Conservation (phyloP, 2,329 filamentous ascomycete species). For the Sclerotiophoma versabilis region DNA sequence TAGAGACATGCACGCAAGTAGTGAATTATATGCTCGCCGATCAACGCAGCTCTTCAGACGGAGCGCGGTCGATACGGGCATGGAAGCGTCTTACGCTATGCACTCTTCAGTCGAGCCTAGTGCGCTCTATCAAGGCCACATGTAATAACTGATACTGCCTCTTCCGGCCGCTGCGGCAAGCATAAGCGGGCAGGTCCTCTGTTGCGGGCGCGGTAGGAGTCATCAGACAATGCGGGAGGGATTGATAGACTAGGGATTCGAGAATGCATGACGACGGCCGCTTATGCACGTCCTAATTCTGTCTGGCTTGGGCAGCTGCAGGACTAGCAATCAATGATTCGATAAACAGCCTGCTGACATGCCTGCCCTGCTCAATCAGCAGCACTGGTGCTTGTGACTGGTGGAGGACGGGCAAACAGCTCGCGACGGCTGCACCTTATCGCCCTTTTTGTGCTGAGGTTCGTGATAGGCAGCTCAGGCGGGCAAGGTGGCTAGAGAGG, state of each 20-base stretch:
- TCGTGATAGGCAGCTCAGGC: slow-evolving; percentile 34
- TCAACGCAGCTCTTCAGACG: slow-evolving; percentile 27
- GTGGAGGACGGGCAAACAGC: slow-evolving; percentile 21
- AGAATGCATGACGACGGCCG: slow-evolving; percentile 48
- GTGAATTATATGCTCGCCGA: slow-evolving; percentile 36
- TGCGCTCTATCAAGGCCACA: slow-evolving; percentile 28
- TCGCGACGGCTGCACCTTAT: slow-evolving; percentile 14
- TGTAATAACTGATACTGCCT: slow-evolving; percentile 38
- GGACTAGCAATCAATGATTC: slow-evolving; percentile 39
- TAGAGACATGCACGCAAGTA: slow-evolving; percentile 22
- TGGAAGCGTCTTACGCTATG: not conserved
- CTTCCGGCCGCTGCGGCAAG: slow-evolving; percentile 49
- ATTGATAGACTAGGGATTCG: slow-evolving; percentile 20
- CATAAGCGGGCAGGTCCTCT: slow-evolving; percentile 26
- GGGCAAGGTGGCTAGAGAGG: slow-evolving; percentile 13
- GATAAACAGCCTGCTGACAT: slow-evolving; percentile 42
- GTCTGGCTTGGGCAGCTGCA: slow-evolving; percentile 27
- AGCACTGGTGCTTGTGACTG: slow-evolving; percentile 33
- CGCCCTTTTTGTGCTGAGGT: slow-evolving; percentile 30
- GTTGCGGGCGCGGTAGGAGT: slow-evolving; percentile 12
- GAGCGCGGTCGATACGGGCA: slow-evolving; percentile 32
- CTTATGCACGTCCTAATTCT: slow-evolving; percentile 41
- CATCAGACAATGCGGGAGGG: slow-evolving; percentile 19
- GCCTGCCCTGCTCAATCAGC: slow-evolving; percentile 44
- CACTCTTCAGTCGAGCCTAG: slow-evolving; percentile 11